Evolutionary conservation across 768 basidiomycete species (phyloP).

Genomic region (Lepiota venenata): DNA sequence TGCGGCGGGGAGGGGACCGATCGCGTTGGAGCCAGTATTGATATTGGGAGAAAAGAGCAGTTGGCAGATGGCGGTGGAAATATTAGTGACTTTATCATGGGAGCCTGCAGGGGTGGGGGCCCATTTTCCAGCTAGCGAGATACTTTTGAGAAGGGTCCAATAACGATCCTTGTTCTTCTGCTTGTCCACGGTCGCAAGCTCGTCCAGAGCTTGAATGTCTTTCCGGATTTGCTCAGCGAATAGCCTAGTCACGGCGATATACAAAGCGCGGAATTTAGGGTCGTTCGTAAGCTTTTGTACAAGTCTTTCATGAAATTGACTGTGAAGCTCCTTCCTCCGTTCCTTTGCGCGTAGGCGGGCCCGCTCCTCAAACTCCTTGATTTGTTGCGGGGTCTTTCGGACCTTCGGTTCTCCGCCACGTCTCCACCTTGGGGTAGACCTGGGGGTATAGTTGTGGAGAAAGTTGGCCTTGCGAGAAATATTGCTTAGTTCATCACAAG

Average conservation of each 20-base stretch:
- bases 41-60: slow-evolving; percentile 39
- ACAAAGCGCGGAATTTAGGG: slow-evolving; percentile 58
- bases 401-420: slow-evolving; percentile 2
- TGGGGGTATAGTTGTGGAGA: slow-evolving; percentile 24
- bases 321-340: slow-evolving; percentile 20
- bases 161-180: slow-evolving; percentile 21
- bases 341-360: slow-evolving; percentile 17
- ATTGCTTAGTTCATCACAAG: slow-evolving; percentile 43
- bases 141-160: slow-evolving; percentile 30
- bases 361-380: slow-evolving; percentile 13
- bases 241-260: slow-evolving; percentile 57
- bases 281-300: slow-evolving; percentile 35
- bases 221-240: slow-evolving; percentile 49
- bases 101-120: slow-evolving; percentile 56
- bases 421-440: not conserved
- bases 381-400: slow-evolving; percentile 16
- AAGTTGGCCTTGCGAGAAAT: slow-evolving; percentile 19
- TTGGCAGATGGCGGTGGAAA: slow-evolving; percentile 58
- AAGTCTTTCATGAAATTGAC: slow-evolving; percentile 31
- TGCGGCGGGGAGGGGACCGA: slow-evolving; percentile 13
- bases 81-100: slow-evolving; percentile 63
- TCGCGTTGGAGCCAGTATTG: slow-evolving; percentile 27
- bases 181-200: slow-evolving; percentile 30
- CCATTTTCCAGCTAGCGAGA: slow-evolving; percentile 69
- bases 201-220: slow-evolving; percentile 41